A percentile compares a stretch with the other conserved stretches of the same genome.
These are phyloP conservation scores for Epichloe amarillans DNA, from an alignment of 2,329 filamentous ascomycete genomes.

Conservation along the genomic window DNA sequence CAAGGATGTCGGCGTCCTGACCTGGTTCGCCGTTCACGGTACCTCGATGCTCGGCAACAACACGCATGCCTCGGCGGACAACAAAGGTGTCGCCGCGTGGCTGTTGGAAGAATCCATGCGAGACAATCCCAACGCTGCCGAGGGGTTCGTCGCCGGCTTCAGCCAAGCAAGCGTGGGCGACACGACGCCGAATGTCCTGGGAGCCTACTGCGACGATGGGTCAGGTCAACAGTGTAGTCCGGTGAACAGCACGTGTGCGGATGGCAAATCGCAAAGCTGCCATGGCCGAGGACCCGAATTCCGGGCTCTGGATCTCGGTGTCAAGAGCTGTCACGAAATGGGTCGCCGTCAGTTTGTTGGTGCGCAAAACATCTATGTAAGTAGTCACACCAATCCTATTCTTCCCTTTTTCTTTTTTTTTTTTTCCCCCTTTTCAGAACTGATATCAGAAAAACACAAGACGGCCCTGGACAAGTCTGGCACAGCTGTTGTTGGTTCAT, in stretches of 20 bases:
- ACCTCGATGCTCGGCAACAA: constrained; percentile 88
- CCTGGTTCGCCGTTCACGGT: constrained; percentile 87
- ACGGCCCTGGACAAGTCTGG: constrained; percentile 28
- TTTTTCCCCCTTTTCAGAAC: too few relatives aligned
- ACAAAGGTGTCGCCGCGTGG: constrained; percentile 85
- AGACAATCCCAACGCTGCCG: constrained; percentile 38
- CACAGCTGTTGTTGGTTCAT: constrained; percentile 44
- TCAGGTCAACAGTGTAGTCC: constrained; percentile 58
- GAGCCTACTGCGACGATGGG: constrained; percentile 82
- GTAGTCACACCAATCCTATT: constrained; percentile 9
- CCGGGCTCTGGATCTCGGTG: constrained; percentile 53
- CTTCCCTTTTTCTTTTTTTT: too few relatives aligned
- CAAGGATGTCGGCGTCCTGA: constrained; percentile 68
- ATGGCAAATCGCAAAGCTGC: constrained; percentile 55
- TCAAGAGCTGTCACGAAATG: constrained; percentile 63
- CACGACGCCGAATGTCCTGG: constrained; percentile 75
- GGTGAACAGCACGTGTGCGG: constrained; percentile 70
- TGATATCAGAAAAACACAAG: background rate
- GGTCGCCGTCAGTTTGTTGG: constrained; percentile 56
- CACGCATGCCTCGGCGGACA: constrained; percentile 83
- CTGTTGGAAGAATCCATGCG: constrained; percentile 62
- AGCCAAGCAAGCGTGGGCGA: constrained; percentile 87
- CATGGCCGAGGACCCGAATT: constrained; percentile 64
- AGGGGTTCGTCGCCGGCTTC: constrained; percentile 77
- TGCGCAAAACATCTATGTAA: constrained; percentile 32